A percentile compares a stretch with the other conserved stretches of the same genome.
These are phyloP conservation scores for Herpetospermum pedunculosum DNA, from an alignment of 306 rosid species.

Conservation along the genomic window DNA sequence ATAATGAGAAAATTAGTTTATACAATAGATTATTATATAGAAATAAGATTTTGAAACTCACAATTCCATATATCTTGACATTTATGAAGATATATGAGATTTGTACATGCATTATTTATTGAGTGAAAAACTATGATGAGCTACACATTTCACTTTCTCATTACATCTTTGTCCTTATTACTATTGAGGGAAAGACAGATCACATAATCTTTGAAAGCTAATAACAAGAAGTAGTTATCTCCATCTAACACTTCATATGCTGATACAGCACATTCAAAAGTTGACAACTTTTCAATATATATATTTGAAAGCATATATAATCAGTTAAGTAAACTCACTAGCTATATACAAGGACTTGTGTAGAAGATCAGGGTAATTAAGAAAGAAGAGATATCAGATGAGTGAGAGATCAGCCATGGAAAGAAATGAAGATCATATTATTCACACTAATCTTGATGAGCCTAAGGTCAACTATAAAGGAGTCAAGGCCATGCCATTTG, in stretches of 20 bases:
- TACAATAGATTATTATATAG: too few species aligned
- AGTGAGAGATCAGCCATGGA: slow-evolving; percentile 3
- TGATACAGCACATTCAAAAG: not conserved
- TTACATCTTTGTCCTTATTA: slow-evolving; percentile 3
- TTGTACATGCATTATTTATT: too few species aligned
- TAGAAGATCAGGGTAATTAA: not conserved
- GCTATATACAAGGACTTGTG: not conserved
- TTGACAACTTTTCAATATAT: not conserved
- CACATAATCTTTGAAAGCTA: not conserved
- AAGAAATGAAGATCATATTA: slow-evolving; percentile 4
- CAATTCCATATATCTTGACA: too few species aligned
- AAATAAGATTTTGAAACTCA: too few species aligned
- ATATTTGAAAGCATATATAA: not conserved
- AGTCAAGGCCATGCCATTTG: slow-evolving; percentile 79
- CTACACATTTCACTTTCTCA: not conserved
- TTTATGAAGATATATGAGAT: not conserved
- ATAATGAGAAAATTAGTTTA: too few species aligned
- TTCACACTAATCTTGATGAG: not conserved
- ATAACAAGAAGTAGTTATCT: not conserved
- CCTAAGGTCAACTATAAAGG: slow-evolving; percentile 44
- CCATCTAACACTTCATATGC: slow-evolving; percentile 6
- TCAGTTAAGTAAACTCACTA: not conserved
- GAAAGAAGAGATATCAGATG: not conserved
- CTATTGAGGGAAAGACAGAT: slow-evolving; percentile 1
- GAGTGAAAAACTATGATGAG: too few species aligned